Percentiles rank a stretch among this genome's conserved stretches.
phyloP scores from a whole-genome alignment of 1,139 yeast species.

The Saccharomycopsis crataegensis region DNA sequence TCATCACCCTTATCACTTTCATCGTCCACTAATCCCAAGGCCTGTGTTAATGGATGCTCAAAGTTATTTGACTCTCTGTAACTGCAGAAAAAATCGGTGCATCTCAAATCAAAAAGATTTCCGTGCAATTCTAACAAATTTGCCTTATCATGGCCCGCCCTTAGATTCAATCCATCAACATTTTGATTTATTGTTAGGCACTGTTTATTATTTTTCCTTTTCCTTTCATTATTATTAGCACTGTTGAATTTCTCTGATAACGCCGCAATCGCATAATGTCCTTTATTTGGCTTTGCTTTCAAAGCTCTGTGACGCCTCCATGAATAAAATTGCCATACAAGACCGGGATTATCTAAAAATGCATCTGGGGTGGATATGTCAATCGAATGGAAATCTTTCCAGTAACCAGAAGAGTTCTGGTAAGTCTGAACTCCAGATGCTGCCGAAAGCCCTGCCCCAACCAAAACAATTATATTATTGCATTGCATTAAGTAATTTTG shows the following conservation, averaged over 20 bases:
- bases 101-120: conserved; percentile 58
- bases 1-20: conserved; percentile 16
- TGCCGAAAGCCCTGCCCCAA: conserved; percentile 81
- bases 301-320: conserved; percentile 61
- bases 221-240: conserved; percentile 6
- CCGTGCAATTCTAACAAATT: conserved; percentile 70
- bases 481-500: conserved; percentile 47
- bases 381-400: conserved; percentile 73
- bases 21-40: conserved; percentile 33
- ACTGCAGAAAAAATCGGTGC: conserved; percentile 71
- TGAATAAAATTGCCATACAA: conserved; percentile 86
- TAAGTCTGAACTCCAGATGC: conserved; percentile 72
- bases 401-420: conserved; percentile 64
- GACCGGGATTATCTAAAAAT: conserved; percentile 70
- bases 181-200: conserved; percentile 72
- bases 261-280: conserved; percentile 63
- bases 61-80: conserved; percentile 46
- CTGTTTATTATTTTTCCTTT: conserved; percentile 22
- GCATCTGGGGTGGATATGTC: conserved; percentile 92
- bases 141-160: conserved; percentile 53
- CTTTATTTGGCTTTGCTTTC: conserved; percentile 61
- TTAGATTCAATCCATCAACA: conserved; percentile 64
- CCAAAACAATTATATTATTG: conserved; percentile 59
- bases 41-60: conserved; percentile 56
- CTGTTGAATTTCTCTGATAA: conserved; percentile 32